phyloP scores from a whole-genome alignment of 2,329 filamentous ascomycete species.

The Cladosporium velox region DNA sequence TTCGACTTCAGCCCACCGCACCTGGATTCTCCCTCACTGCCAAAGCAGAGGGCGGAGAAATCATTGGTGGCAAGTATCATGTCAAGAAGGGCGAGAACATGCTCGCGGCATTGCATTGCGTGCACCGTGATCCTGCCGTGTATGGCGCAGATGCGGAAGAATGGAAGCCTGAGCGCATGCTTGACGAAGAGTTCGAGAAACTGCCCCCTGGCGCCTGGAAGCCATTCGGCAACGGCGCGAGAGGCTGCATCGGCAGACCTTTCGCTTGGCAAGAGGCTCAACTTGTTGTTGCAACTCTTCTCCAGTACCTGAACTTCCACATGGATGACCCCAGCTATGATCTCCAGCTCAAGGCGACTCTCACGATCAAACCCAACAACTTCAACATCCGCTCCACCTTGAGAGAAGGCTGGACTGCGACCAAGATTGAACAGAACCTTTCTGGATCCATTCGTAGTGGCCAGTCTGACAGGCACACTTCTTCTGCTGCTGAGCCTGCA shows the following conservation, averaged over 20 bases:
- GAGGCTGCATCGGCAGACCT: conserved; percentile 70
- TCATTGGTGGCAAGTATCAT: conserved; percentile 64
- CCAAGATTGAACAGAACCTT: conserved; percentile 44
- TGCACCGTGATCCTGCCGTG: conserved; percentile 64
- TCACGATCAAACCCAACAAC: conserved; percentile 65
- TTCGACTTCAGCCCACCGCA: conserved; percentile 62
- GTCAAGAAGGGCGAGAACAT: conserved; percentile 57
- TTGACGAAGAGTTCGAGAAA: conserved; percentile 65
- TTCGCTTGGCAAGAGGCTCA: conserved; percentile 74
- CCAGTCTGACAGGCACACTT: conserved; percentile 10
- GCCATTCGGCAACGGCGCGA: conserved; percentile 71
- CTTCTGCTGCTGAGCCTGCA: conserved; percentile 10
- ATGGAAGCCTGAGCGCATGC: conserved; percentile 72
- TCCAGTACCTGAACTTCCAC: conserved; percentile 72
- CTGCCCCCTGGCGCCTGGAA: conserved; percentile 39
- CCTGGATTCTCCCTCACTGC: conserved; percentile 59
- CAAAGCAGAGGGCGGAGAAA: conserved; percentile 48
- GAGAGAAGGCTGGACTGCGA: conserved; percentile 51
- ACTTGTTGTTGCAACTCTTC: conserved; percentile 61
- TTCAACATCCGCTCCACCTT: conserved; percentile 64
- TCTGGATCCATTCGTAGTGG: conserved; percentile 21
- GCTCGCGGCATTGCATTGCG: conserved; percentile 51
- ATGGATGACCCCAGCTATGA: conserved; percentile 63
- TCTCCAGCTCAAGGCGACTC: conserved; percentile 56
- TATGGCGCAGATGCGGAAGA: conserved; percentile 66